Conservation (phyloP, 192 early-diverging fungal species). For the Coemansia sp. region DNA sequence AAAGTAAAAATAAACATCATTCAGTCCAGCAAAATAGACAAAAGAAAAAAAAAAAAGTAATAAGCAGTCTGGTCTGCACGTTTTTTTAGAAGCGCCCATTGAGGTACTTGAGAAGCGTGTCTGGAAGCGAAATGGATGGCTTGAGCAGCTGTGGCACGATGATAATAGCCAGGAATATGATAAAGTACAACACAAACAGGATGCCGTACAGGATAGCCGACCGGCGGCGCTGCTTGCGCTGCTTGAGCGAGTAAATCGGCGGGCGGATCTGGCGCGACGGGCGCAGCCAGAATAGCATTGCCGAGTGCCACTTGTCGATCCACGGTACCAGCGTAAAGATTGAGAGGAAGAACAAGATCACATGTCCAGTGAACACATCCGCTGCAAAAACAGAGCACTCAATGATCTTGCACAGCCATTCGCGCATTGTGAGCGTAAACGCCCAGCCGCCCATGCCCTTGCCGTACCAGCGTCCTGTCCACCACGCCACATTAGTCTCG, state of each 20-base stretch:
- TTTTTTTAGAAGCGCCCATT: constrained; percentile 49
- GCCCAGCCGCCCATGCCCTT: constrained; percentile 67
- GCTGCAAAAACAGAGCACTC: constrained; percentile 79
- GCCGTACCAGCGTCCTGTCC: constrained; percentile 81
- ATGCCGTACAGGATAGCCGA: constrained; percentile 69
- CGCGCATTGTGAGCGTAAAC: constrained; percentile 72
- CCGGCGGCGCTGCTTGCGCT: constrained; percentile 60
- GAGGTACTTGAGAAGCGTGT: constrained; percentile 36
- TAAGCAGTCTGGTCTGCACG: not conserved
- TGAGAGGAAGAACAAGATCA: constrained; percentile 74
- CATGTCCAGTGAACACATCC: constrained; percentile 75
- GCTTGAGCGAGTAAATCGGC: constrained; percentile 71
- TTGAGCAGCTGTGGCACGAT: constrained; percentile 61
- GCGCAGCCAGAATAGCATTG: constrained; percentile 81
- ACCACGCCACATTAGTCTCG: constrained; percentile 82
- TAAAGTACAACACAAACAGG: constrained; percentile 63
- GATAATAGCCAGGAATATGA: constrained; percentile 65
- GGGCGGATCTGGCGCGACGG: constrained; percentile 75
- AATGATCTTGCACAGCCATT: constrained; percentile 79
- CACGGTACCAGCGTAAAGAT: constrained; percentile 70
- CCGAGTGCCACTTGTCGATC: constrained; percentile 72
- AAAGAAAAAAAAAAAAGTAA: not conserved
- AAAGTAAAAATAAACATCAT: not conserved
- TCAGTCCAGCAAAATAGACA: not conserved
- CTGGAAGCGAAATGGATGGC: constrained; percentile 32